Conservation (phyloP, 331 rosid genomes). For the Malus hybrid region DNA sequence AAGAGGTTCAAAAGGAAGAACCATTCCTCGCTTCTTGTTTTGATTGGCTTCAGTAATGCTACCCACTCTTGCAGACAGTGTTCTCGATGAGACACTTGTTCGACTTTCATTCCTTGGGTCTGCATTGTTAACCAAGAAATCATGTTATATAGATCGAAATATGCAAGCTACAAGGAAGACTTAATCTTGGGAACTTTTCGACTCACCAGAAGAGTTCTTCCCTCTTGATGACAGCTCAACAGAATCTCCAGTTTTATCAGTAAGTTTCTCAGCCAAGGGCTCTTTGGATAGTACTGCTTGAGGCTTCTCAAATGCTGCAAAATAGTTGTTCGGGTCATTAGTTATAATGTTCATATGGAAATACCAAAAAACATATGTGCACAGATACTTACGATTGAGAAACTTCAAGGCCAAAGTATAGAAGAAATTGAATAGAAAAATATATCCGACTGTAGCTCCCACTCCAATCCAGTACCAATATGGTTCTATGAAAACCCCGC, state of each 20-base stretch:
- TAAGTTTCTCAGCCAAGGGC: conserved; percentile 7
- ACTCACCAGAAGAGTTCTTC: conserved; percentile 3
- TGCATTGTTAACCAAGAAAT: conserved; percentile 4
- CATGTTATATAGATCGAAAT: neutral
- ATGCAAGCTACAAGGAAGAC: neutral
- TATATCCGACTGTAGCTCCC: conserved; percentile 30
- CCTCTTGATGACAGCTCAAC: conserved; percentile 9
- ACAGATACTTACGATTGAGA: conserved; percentile 24
- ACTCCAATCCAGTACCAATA: conserved; percentile 48
- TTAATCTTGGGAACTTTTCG: neutral
- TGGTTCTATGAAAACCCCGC: conserved; percentile 23
- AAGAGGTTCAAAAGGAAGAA: conserved; percentile 77
- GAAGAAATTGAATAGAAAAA: conserved; percentile 18
- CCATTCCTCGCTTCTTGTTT: conserved; percentile 47
- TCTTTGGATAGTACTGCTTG: conserved; percentile 16
- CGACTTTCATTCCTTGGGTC: neutral
- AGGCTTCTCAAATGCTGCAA: conserved; percentile 30
- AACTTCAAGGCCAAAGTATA: conserved; percentile 24
- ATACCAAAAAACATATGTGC: neutral
- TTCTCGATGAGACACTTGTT: conserved; percentile 14
- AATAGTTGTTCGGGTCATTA: neutral
- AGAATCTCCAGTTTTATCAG: neutral
- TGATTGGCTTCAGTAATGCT: conserved; percentile 8
- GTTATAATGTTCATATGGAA: neutral
- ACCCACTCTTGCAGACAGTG: conserved; percentile 5